Percentiles rank a stretch among this genome's conserved stretches.
These are phyloP conservation scores for Paralagenidium karlingii DNA, from an alignment of 352 stramenopile species.

Conservation along the genomic window DNA sequence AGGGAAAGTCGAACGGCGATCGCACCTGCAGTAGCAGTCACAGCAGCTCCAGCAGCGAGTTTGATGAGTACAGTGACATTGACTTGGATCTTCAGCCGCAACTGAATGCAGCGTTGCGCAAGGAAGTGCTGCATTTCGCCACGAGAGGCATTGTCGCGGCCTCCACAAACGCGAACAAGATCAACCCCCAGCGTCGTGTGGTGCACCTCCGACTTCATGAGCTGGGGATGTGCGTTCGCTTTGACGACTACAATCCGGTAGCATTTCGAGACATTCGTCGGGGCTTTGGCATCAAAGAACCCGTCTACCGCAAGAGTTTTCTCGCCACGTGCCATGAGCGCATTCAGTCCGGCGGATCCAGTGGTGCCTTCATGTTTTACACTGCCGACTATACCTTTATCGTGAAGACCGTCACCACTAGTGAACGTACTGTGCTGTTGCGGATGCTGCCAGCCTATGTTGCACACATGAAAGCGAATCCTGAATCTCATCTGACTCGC, in stretches of 20 bases:
- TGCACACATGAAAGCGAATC: slow-evolving; percentile 65
- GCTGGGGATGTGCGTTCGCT: slow-evolving; percentile 67
- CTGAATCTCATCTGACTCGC: slow-evolving; percentile 70
- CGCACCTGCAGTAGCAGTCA: not conserved
- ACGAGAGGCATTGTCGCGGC: slow-evolving; percentile 72
- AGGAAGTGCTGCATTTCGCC: slow-evolving; percentile 83
- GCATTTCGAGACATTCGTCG: slow-evolving; percentile 70
- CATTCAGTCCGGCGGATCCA: slow-evolving; percentile 72
- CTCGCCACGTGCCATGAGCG: slow-evolving; percentile 73
- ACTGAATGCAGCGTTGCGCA: slow-evolving; percentile 74
- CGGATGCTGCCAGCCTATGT: slow-evolving; percentile 78
- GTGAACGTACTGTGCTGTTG: slow-evolving; percentile 66
- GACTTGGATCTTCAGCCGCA: slow-evolving; percentile 76
- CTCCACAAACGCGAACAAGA: slow-evolving; percentile 45
- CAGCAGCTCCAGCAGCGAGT: not conserved
- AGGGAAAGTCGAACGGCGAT: too few relatives aligned
- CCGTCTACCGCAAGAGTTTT: slow-evolving; percentile 65
- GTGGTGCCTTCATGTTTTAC: slow-evolving; percentile 87
- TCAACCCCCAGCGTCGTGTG: slow-evolving; percentile 29
- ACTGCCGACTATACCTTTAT: slow-evolving; percentile 79
- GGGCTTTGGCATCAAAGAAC: slow-evolving; percentile 66
- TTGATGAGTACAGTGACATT: slow-evolving; percentile 28
- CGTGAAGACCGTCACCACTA: slow-evolving; percentile 77
- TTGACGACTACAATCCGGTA: slow-evolving; percentile 60
- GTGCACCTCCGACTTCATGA: slow-evolving; percentile 67